A percentile compares a stretch with the other conserved stretches of the same genome.
These are phyloP conservation scores for Annulohypoxylon bovei DNA, from an alignment of 495 filamentous ascomycete genomes.

Conservation along the genomic window DNA sequence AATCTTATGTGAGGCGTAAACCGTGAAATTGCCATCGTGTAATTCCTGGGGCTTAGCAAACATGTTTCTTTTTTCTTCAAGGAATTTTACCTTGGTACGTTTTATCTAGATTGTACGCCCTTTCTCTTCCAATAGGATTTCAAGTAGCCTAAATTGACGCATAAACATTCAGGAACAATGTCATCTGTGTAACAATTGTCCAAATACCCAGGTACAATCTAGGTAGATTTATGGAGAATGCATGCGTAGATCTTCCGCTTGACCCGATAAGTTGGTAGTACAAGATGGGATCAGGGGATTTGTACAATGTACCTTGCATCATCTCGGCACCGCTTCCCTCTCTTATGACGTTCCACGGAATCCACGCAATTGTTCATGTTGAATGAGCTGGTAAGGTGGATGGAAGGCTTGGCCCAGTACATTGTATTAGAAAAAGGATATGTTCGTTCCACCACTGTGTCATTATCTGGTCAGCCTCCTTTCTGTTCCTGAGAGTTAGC, in stretches of 20 bases:
- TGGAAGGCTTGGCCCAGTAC: neutral
- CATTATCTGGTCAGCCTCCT: constrained; percentile 23
- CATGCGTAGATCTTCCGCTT: constrained; percentile 1
- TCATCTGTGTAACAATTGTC: neutral
- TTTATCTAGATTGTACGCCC: neutral
- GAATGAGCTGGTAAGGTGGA: neutral
- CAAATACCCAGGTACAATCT: too few relatives aligned
- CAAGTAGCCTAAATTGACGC: neutral
- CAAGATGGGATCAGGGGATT: constrained; percentile 6
- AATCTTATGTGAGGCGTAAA: constrained; percentile 1
- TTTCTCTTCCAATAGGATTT: neutral
- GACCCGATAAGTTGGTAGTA: neutral
- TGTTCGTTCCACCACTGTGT: constrained; percentile 14
- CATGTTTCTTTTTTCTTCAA: neutral
- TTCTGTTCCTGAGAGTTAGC: constrained; percentile 12
- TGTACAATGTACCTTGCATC: neutral
- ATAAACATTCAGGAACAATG: neutral
- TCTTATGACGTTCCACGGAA: neutral
- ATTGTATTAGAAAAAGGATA: constrained; percentile 14
- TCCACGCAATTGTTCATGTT: neutral
- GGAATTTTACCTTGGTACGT: neutral
- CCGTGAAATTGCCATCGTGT: neutral
- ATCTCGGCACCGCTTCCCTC: constrained; percentile 6
- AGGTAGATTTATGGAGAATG: constrained; percentile 5
- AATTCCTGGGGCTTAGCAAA: neutral